Evolutionary conservation across 2,329 filamentous ascomycete species (phyloP).

Genomic region (Nemania abortiva): DNA sequence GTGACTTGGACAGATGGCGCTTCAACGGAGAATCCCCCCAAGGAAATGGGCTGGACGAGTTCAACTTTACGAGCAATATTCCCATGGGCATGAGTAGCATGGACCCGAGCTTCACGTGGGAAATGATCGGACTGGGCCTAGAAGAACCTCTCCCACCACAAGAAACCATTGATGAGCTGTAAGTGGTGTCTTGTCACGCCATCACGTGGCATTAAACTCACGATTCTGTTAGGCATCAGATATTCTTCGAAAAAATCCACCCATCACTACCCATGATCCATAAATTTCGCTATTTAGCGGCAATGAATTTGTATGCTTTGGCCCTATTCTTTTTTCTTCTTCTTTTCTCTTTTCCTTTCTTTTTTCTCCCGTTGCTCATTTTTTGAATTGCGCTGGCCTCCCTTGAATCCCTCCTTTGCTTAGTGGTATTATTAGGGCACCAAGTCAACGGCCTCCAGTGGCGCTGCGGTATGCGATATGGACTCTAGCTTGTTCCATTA

Average conservation of each 20-base stretch:
- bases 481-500: constrained; percentile 88
- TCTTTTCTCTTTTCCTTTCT: no score
- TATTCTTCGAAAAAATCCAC: constrained; percentile 93
- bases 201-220: constrained; percentile 25
- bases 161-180: constrained; percentile 84
- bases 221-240: constrained; percentile 70
- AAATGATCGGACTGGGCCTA: constrained; percentile 73
- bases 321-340: background rate
- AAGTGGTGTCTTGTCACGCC: constrained; percentile 49
- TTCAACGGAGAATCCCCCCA: constrained; percentile 67
- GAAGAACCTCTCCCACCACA: constrained; percentile 71
- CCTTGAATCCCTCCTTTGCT: constrained; percentile 24
- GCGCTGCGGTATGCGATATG: constrained; percentile 95
- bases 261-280: constrained; percentile 90
- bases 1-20: constrained; percentile 67
- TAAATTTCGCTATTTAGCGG: constrained; percentile 85
- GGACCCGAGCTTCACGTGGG: constrained; percentile 78
- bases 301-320: constrained; percentile 78
- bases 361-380: background rate
- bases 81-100: constrained; percentile 64
- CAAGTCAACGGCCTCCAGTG: constrained; percentile 85
- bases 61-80: constrained; percentile 66
- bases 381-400: background rate
- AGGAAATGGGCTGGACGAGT: constrained; percentile 63
- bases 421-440: constrained; percentile 64